phyloP scores from a whole-genome alignment of 2,329 filamentous ascomycete species.

The Neurospora sp. region DNA sequence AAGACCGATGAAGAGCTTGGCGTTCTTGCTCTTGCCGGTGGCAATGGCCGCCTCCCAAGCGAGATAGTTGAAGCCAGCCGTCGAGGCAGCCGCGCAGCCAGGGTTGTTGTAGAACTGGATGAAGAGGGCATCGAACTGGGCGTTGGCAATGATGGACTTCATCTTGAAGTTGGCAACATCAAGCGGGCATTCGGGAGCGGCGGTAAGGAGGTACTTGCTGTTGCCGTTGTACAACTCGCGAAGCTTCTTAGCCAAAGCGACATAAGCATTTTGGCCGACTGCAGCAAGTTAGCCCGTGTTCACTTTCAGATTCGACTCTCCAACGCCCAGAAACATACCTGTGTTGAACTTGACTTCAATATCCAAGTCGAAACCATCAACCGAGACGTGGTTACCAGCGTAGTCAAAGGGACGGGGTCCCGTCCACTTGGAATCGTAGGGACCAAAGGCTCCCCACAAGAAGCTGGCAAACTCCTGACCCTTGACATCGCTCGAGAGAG shows the following conservation, averaged over 20 bases:
- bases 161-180: conserved; percentile 30
- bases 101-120: conserved; percentile 42
- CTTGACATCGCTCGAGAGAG: conserved; percentile 20
- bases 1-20: conserved; percentile 30
- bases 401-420: conserved; percentile 34
- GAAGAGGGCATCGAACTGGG: conserved; percentile 32
- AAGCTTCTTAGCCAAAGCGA: conserved; percentile 20
- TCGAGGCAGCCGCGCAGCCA: conserved; percentile 25
- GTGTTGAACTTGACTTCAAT: conserved; percentile 28
- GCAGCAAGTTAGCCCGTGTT: conserved; percentile 1
- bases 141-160: conserved; percentile 28
- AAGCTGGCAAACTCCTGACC: conserved; percentile 28
- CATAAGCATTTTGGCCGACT: conserved; percentile 19
- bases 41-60: conserved; percentile 25
- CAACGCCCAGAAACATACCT: neutral
- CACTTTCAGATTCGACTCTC: neutral
- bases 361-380: conserved; percentile 45
- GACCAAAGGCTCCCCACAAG: conserved; percentile 29
- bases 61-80: conserved; percentile 28
- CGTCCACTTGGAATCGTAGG: conserved; percentile 18
- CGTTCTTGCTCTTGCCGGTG: conserved; percentile 23
- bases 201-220: conserved; percentile 33
- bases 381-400: conserved; percentile 23
- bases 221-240: conserved; percentile 10
- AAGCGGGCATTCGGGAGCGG: conserved; percentile 35